Evolutionary conservation across 2,329 filamentous ascomycete genomes (phyloP).

Genomic region (Clonostachys rosea): DNA sequence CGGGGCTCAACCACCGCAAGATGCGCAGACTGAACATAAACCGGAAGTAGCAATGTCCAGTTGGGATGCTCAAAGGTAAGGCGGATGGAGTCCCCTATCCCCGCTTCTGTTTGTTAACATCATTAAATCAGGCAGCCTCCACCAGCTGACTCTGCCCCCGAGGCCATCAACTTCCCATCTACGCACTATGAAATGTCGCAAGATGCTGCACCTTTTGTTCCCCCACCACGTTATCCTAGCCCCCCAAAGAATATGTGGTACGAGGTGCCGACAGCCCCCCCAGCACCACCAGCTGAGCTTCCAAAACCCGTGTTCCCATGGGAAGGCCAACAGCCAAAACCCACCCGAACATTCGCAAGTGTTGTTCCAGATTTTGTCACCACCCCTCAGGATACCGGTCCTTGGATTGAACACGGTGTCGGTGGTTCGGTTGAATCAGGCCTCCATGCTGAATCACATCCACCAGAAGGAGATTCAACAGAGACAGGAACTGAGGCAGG

Average conservation of each 20-base stretch:
- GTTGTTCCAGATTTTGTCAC: not conserved
- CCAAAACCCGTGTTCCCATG: conserved; percentile 82
- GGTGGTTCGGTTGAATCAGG: not conserved
- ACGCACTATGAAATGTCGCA: conserved; percentile 80
- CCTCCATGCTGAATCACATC: not conserved
- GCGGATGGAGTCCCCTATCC: not conserved
- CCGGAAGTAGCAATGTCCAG: conserved; percentile 21
- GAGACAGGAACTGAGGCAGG: conserved; percentile 20
- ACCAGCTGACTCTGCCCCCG: conserved; percentile 66
- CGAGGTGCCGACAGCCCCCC: conserved; percentile 64
- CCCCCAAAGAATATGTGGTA: conserved; percentile 89
- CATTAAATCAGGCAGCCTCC: conserved; percentile 50
- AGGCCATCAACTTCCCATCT: conserved; percentile 78
- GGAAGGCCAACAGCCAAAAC: conserved; percentile 65
- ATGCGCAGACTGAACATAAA: conserved; percentile 11
- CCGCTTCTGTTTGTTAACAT: conserved; percentile 1
- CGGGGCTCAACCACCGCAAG: not conserved
- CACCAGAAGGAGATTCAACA: conserved; percentile 8
- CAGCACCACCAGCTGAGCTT: conserved; percentile 46
- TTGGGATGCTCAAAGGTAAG: conserved; percentile 53
- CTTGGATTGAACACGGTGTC: not conserved
- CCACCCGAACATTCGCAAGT: conserved; percentile 56
- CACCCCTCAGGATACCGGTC: not conserved
- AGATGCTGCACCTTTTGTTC: conserved; percentile 69
- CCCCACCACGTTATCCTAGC: conserved; percentile 73